phyloP scores from a whole-genome alignment of 768 basidiomycete species.

The Tricholoma terreum region DNA sequence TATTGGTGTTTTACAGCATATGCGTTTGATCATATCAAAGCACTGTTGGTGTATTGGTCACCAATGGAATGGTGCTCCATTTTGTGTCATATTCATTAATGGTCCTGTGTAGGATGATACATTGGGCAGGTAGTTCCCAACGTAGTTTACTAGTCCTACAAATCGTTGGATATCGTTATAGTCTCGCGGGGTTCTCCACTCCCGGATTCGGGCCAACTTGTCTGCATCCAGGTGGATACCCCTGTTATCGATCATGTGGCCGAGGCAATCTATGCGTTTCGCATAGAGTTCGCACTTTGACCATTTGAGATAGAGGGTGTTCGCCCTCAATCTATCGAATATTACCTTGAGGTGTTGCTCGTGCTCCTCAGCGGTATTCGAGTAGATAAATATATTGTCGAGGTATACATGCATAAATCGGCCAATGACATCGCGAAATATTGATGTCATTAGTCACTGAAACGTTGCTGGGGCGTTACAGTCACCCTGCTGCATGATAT shows the following conservation, averaged over 20 bases:
- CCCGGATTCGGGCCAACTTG: conserved; percentile 25
- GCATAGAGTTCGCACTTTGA: conserved; percentile 28
- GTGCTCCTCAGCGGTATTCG: conserved; percentile 30
- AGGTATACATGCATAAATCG: conserved; percentile 32
- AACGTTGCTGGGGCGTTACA: conserved; percentile 21
- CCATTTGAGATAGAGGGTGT: conserved; percentile 23
- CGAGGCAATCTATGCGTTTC: conserved; percentile 24
- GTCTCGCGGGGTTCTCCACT: conserved; percentile 25
- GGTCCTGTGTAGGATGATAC: conserved; percentile 23
- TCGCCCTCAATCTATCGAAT: conserved; percentile 19
- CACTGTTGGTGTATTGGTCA: conserved; percentile 18
- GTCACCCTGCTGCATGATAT: too few relatives aligned
- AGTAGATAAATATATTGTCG: conserved; percentile 36
- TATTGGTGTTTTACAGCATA: background rate
- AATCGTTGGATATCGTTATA: conserved; percentile 29
- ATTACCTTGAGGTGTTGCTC: conserved; percentile 23
- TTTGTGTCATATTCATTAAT: conserved; percentile 20
- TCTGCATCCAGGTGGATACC: conserved; percentile 28
- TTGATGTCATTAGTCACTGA: conserved; percentile 30
- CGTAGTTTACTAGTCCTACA: conserved; percentile 30
- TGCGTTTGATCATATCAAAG: conserved; percentile 22
- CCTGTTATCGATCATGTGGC: conserved; percentile 29
- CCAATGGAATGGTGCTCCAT: conserved; percentile 27
- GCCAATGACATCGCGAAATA: conserved; percentile 27
- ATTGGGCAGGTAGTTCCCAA: conserved; percentile 30